phyloP scores from a whole-genome alignment of 345 rosid genomes.

The Populus simonii region DNA sequence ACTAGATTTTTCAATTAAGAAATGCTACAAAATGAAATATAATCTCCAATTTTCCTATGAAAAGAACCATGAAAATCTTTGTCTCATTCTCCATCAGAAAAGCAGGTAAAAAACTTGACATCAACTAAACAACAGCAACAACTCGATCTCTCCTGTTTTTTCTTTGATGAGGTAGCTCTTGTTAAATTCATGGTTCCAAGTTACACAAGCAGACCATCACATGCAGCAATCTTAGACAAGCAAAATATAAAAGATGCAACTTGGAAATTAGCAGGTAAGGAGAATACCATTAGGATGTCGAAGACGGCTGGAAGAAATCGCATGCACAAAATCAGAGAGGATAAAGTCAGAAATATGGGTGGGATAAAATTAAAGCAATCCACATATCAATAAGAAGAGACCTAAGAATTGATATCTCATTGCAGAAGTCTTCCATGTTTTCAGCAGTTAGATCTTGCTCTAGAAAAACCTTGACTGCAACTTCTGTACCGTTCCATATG shows the following conservation, averaged over 20 bases:
- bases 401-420: conserved; percentile 97
- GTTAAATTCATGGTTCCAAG: not conserved
- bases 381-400: conserved; percentile 31
- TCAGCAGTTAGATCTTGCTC: conserved; percentile 96
- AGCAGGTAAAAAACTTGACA: not conserved
- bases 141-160: not conserved
- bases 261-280: conserved; percentile 8
- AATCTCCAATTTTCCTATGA: not conserved
- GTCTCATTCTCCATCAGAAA: not conserved
- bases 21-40: not conserved
- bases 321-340: conserved; percentile 22
- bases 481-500: conserved; percentile 96
- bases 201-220: not conserved
- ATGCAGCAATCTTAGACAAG: not conserved
- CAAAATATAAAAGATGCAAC: not conserved
- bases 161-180: not conserved
- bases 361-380: conserved; percentile 17
- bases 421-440: conserved; percentile 98
- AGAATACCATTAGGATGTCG: conserved; percentile 94
- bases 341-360: conserved; percentile 35
- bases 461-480: conserved; percentile 90
- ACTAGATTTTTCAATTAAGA: not conserved
- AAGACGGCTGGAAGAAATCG: conserved; percentile 64
- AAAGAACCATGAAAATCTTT: not conserved
- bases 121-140: not conserved